Percentiles rank a stretch among this genome's conserved stretches.
phyloP scores from a whole-genome alignment of 805 yeast genomes.

The Candida glaebosa region DNA sequence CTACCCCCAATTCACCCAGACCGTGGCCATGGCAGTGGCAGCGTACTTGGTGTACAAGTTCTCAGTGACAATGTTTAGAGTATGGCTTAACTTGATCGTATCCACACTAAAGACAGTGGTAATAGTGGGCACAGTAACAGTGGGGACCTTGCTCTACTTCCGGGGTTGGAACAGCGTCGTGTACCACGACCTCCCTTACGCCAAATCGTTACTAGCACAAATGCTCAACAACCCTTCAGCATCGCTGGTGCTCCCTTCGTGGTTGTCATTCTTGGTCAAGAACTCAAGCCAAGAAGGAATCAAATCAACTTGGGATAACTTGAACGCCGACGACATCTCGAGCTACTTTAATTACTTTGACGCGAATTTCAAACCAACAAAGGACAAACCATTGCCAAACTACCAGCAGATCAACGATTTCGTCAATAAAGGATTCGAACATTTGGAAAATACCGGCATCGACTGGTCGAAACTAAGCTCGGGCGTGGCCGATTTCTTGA shows the following conservation, averaged over 20 bases:
- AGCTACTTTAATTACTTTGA: slow-evolving; percentile 3
- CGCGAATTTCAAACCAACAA: not conserved
- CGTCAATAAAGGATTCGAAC: slow-evolving; percentile 1
- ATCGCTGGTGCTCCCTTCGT: not conserved
- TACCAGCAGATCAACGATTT: slow-evolving; percentile 1
- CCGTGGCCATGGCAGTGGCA: slow-evolving; percentile 11
- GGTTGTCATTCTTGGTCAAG: slow-evolving; percentile 1
- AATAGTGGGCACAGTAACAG: slow-evolving; percentile 11
- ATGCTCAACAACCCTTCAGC: not conserved
- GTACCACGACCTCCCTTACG: slow-evolving; percentile 14
- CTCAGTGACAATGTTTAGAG: slow-evolving; percentile 11
- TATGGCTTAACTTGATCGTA: slow-evolving; percentile 22
- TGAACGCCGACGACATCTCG: not conserved
- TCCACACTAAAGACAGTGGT: slow-evolving; percentile 17
- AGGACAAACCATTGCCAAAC: not conserved
- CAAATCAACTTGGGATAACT: not conserved
- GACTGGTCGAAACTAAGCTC: not conserved
- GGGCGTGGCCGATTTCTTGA: not conserved
- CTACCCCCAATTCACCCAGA: slow-evolving; percentile 19
- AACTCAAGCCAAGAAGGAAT: slow-evolving; percentile 1
- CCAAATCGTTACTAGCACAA: slow-evolving; percentile 4
- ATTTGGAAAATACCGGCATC: not conserved
- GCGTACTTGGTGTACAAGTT: slow-evolving; percentile 18
- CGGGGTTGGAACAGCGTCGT: slow-evolving; percentile 21
- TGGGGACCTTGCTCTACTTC: slow-evolving; percentile 16